Evolutionary conservation across 148 eudicot genomes (phyloP).

Genomic region (Linanthus parryae): DNA sequence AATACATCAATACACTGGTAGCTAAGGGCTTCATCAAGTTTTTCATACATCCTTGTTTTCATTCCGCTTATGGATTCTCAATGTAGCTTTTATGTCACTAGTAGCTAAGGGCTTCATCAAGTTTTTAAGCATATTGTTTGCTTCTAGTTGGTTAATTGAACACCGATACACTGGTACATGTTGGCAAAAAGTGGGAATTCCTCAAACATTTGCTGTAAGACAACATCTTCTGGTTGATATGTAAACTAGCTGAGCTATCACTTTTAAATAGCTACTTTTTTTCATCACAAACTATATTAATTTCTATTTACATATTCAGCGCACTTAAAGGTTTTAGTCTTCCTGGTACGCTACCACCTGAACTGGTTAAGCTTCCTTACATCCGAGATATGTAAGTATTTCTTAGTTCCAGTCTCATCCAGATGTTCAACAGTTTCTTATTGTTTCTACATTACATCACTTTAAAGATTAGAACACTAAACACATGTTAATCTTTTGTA

Average conservation of each 20-base stretch:
- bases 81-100: not conserved
- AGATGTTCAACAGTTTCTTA: not conserved
- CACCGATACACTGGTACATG: too few relatives aligned
- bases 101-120: not conserved
- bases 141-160: not conserved
- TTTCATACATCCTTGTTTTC: not conserved
- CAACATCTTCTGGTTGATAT: too few relatives aligned
- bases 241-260: not conserved
- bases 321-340: constrained; percentile 54
- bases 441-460: too few relatives aligned
- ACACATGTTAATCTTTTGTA: too few relatives aligned
- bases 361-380: constrained; percentile 54
- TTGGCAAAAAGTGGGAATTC: too few relatives aligned
- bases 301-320: constrained; percentile 31
- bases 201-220: too few relatives aligned
- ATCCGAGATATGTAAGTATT: constrained; percentile 42
- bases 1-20: too few relatives aligned
- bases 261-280: too few relatives aligned
- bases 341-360: constrained; percentile 60
- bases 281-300: too few relatives aligned
- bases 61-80: not conserved
- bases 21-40: too few relatives aligned
- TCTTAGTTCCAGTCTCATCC: not conserved
- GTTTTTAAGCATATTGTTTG: not conserved
- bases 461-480: too few relatives aligned